These are phyloP conservation scores for Carex pumila DNA, from an alignment of 176 grass and related monocot genomes.

Conservation along the genomic window DNA sequence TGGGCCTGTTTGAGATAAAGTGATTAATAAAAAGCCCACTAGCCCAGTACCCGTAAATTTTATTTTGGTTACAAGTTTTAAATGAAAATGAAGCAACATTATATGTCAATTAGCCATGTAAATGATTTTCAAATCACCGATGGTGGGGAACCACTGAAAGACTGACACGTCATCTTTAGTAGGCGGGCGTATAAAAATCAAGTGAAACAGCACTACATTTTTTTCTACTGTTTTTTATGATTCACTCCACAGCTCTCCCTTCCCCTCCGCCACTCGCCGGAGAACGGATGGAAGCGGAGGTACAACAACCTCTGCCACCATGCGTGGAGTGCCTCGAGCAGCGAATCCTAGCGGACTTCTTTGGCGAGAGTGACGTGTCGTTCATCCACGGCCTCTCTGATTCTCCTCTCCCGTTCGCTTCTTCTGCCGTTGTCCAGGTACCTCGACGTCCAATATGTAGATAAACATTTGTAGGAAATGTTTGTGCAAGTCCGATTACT, in stretches of 20 bases:
- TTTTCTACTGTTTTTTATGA: background rate
- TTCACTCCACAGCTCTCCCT: background rate
- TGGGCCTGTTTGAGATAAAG: too few relatives aligned
- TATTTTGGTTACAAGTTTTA: too few relatives aligned
- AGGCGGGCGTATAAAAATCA: background rate
- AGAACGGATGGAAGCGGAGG: slow-evolving; percentile 22
- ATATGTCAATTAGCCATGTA: too few relatives aligned
- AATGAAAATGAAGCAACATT: too few relatives aligned
- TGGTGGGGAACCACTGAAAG: background rate
- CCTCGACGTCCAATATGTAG: background rate
- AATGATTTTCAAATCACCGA: too few relatives aligned
- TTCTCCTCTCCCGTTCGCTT: slow-evolving; percentile 65
- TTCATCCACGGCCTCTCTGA: slow-evolving; percentile 67
- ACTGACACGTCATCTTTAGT: background rate
- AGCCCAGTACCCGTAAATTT: too few relatives aligned
- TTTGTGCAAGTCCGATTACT: background rate
- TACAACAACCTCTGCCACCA: slow-evolving; percentile 20
- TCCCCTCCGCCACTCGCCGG: background rate
- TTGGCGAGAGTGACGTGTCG: slow-evolving; percentile 30
- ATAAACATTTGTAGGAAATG: background rate
- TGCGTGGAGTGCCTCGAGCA: slow-evolving; percentile 80
- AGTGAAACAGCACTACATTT: background rate
- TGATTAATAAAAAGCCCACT: too few relatives aligned
- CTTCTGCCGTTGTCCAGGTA: slow-evolving; percentile 77
- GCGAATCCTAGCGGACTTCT: slow-evolving; percentile 43